Base-by-base conservation (phyloP, 2,329 filamentous ascomycete species). In the Alternaria sp. region DNA sequence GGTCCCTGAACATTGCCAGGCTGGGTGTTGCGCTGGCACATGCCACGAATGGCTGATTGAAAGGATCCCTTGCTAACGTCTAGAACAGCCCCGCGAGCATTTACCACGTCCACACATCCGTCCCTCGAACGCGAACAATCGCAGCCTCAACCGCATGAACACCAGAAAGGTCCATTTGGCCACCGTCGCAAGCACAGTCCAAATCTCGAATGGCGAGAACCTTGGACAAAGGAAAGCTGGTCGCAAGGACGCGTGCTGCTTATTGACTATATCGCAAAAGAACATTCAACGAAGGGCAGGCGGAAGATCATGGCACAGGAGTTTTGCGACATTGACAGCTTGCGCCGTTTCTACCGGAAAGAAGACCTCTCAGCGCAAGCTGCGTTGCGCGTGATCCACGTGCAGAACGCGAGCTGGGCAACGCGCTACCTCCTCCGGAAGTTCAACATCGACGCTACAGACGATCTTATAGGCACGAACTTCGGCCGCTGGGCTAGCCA, bases 351-450 rank as follows among this genome's bases (percentile, higher is more conserved):
- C 62, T 85, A 85, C 63, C 71, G 62, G 16, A 77, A 79, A 51
- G 69, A 73, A 25, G 68, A 77, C 14, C 67, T 78, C 48, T 72
- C 74, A 4, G 65, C 73, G 18, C 73, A 78, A 57, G 75, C 79
- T 34, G 75, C 77, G 12, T 68, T 80, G 28, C 65, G 79, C 7
- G 75, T 81, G n/a, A 78, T 79, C 3, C 85, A 86, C 62, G 82
- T 86, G 4, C 85, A 86, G 68, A 86, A 86, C 62, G 84, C 84
- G 7, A 73, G 74, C 8, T 85, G 84, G 83, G 84, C 84, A 0
- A 81, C 79, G 34, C 74, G 74, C 2, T 86, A 81, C 62, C 71
- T 86, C 2, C 72, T 85, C 34, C 74, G 79, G 28, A 86, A 85
- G 64, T 86, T 84, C 74, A 84, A 85, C 55, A 85, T 86, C 60